A percentile compares a stretch with the other conserved stretches of the same genome.
Conservation (phyloP, 129 eudicot species). For the Logfia minima region DNA sequence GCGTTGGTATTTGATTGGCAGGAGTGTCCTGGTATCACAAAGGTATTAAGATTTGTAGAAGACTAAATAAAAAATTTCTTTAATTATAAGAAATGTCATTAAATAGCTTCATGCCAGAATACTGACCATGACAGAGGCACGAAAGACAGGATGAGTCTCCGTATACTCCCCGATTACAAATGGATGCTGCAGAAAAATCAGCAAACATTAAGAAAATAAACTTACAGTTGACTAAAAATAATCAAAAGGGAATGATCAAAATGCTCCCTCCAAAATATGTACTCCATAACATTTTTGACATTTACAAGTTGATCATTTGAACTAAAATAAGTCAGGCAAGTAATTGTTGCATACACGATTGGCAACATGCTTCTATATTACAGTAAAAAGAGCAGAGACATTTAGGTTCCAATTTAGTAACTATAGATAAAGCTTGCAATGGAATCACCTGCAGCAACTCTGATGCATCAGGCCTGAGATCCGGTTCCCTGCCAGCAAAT, state of each 20-base stretch:
- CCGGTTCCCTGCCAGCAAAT: slow-evolving; percentile 71
- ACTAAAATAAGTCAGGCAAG: neutral
- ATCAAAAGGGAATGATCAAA: slow-evolving; percentile 13
- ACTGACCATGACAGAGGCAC: slow-evolving; percentile 66
- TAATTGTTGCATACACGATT: neutral
- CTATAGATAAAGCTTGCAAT: slow-evolving; percentile 10
- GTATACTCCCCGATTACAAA: slow-evolving; percentile 72
- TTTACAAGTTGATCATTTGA: neutral
- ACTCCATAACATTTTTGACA: slow-evolving; percentile 7
- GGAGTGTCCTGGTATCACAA: slow-evolving; percentile 49
- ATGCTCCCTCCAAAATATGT: neutral
- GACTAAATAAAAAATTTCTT: neutral
- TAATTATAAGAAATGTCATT: neutral
- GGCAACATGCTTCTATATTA: too few relatives aligned
- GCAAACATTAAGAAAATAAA: slow-evolving; percentile 9
- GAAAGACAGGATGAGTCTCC: slow-evolving; percentile 56
- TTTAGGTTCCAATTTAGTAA: slow-evolving; percentile 11
- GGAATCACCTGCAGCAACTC: slow-evolving; percentile 80
- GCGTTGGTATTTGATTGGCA: slow-evolving; percentile 41
- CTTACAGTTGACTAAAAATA: neutral
- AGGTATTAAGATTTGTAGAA: slow-evolving; percentile 20
- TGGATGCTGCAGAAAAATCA: slow-evolving; percentile 69
- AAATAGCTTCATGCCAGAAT: slow-evolving; percentile 16
- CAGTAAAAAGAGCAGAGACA: neutral
- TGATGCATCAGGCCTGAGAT: slow-evolving; percentile 75